Percentiles rank a stretch among this genome's conserved stretches.
Evolutionary conservation across 768 basidiomycete genomes (phyloP).

Genomic region (Xerocomus spinulosus): DNA sequence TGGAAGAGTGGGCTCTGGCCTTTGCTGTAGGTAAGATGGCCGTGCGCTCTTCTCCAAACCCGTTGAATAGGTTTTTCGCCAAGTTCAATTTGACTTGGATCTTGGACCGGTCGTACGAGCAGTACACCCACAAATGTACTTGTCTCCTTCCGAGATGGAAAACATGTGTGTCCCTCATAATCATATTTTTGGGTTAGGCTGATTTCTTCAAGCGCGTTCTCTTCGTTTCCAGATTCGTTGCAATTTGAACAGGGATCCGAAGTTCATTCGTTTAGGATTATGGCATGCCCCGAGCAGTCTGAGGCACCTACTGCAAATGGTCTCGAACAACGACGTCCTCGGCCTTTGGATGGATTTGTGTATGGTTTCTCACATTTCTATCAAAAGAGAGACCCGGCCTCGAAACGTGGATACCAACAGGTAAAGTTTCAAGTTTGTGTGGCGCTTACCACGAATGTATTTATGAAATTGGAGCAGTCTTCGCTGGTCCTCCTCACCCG

Average conservation of each 20-base stretch:
- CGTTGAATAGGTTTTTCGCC: conserved; percentile 4
- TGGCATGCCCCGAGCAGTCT: conserved; percentile 38
- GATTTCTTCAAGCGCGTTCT: conserved; percentile 65
- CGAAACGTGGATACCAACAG: conserved; percentile 79
- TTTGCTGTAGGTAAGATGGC: conserved; percentile 59
- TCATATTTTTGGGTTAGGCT: not conserved
- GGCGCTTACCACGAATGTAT: not conserved
- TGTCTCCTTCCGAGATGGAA: conserved; percentile 66
- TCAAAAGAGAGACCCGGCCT: conserved; percentile 57
- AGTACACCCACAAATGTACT: conserved; percentile 60
- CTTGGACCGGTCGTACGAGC: conserved; percentile 74
- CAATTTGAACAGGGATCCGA: conserved; percentile 83
- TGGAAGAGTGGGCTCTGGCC: conserved; percentile 65
- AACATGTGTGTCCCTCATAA: conserved; percentile 56
- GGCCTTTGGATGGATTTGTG: conserved; percentile 57
- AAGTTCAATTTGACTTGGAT: conserved; percentile 88
- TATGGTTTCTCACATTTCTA: conserved; percentile 79
- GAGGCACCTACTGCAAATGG: conserved; percentile 12
- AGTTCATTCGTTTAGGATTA: conserved; percentile 82
- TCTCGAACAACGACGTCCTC: conserved; percentile 32
- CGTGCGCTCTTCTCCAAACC: not conserved
- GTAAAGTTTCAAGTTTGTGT: conserved; percentile 32
- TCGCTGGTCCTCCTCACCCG: conserved; percentile 76
- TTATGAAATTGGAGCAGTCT: conserved; percentile 10
- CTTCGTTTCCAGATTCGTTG: conserved; percentile 85